These are phyloP conservation scores for Fusarium neocosmosporiellum DNA, from an alignment of 2,329 filamentous ascomycete genomes.

Conservation along the genomic window DNA sequence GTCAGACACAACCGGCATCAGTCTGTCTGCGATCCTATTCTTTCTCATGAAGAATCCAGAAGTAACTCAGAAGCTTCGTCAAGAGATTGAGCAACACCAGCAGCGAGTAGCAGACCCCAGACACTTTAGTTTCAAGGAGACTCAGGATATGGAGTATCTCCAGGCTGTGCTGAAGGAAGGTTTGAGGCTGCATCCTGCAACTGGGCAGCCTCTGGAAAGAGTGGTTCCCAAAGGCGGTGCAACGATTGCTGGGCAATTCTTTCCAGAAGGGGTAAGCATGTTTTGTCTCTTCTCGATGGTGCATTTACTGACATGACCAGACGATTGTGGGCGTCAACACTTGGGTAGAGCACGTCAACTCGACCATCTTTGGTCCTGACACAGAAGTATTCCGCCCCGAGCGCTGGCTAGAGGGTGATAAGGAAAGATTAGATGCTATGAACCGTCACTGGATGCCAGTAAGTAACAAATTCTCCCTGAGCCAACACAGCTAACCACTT, in stretches of 20 bases:
- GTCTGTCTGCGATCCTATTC: constrained; percentile 21
- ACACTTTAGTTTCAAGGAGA: constrained; percentile 15
- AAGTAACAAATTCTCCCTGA: background rate
- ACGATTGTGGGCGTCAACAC: background rate
- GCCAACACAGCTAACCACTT: background rate
- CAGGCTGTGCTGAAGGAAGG: constrained; percentile 20
- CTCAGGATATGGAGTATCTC: constrained; percentile 18
- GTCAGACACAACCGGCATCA: constrained; percentile 23
- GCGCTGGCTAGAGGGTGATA: background rate
- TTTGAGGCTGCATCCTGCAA: constrained; percentile 7
- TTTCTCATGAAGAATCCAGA: constrained; percentile 12
- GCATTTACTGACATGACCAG: background rate
- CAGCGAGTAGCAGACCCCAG: background rate
- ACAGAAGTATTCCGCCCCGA: background rate
- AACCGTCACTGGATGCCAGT: background rate
- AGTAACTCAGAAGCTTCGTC: background rate
- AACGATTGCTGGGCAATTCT: background rate
- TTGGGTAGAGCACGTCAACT: background rate
- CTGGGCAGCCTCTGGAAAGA: constrained; percentile 4
- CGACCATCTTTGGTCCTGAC: background rate
- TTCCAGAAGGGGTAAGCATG: background rate
- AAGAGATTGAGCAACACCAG: background rate
- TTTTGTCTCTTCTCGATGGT: background rate
- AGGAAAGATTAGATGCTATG: background rate
- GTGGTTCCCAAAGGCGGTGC: constrained; percentile 1